A percentile compares a stretch with the other conserved stretches of the same genome.
These are phyloP conservation scores for Kwoniella sp. DNA, from an alignment of 768 basidiomycete species.

Conservation along the genomic window DNA sequence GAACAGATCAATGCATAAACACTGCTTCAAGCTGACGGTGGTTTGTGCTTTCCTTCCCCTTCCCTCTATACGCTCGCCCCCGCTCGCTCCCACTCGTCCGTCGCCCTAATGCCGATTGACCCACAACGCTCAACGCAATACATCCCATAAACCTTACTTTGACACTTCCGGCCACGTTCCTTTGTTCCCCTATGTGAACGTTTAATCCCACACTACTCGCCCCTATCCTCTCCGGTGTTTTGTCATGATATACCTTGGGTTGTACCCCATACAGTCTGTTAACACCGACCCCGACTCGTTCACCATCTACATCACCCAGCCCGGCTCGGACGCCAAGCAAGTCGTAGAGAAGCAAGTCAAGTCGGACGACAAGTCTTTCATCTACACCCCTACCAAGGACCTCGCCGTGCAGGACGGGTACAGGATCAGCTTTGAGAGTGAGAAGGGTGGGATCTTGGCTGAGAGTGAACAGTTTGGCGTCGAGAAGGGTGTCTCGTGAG, in stretches of 20 bases:
- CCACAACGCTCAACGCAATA: neutral
- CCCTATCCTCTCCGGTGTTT: neutral
- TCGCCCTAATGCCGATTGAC: neutral
- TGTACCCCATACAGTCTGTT: slow-evolving; percentile 31
- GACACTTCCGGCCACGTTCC: neutral
- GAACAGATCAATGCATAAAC: neutral
- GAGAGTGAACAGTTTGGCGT: slow-evolving; percentile 45
- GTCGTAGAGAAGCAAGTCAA: slow-evolving; percentile 30
- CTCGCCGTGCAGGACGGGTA: slow-evolving; percentile 21
- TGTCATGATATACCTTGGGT: neutral
- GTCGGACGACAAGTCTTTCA: slow-evolving; percentile 31
- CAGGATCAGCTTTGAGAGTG: slow-evolving; percentile 31
- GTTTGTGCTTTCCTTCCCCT: neutral
- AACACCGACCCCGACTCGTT: slow-evolving; percentile 42
- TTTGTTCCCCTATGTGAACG: neutral
- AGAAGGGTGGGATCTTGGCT: slow-evolving; percentile 37
- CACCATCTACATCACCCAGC: slow-evolving; percentile 39
- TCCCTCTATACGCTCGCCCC: neutral
- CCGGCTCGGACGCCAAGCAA: slow-evolving; percentile 32
- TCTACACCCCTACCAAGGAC: slow-evolving; percentile 31
- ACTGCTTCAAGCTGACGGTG: neutral
- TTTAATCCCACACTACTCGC: neutral
- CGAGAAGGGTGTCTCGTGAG: slow-evolving; percentile 36
- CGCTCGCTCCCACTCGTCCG: neutral
- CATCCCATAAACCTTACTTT: neutral